Percentiles rank a stretch among this genome's conserved stretches.
Conservation (phyloP, 352 stramenopile genomes). For the Globisporangium cederbergense region DNA sequence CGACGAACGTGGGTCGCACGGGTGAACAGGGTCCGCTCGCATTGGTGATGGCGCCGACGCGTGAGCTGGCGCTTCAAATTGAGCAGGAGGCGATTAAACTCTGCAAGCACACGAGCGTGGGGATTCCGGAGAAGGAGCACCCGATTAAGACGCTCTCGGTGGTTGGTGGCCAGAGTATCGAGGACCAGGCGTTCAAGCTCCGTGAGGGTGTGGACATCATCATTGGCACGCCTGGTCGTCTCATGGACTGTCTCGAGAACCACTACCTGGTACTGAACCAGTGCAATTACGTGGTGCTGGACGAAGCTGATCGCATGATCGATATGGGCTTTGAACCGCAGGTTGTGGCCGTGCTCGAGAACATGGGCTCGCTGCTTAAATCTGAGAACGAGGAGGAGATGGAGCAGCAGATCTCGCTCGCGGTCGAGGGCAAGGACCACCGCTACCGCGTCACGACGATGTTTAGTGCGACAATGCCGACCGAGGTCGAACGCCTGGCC, state of each 20-base stretch:
- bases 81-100: slow-evolving; percentile 94
- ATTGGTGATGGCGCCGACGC: slow-evolving; percentile 98
- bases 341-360: slow-evolving; percentile 95
- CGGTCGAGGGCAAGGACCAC: slow-evolving; percentile 50
- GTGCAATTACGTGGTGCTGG: slow-evolving; percentile 98
- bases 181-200: slow-evolving; percentile 95
- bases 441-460: slow-evolving; percentile 91
- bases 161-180: slow-evolving; percentile 95
- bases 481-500: slow-evolving; percentile 96
- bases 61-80: slow-evolving; percentile 98
- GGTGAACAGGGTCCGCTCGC: slow-evolving; percentile 94
- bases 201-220: slow-evolving; percentile 97
- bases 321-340: slow-evolving; percentile 97
- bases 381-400: slow-evolving; percentile 96
- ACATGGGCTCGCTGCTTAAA: slow-evolving; percentile 96
- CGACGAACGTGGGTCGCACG: slow-evolving; percentile 79
- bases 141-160: slow-evolving; percentile 83
- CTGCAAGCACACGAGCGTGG: slow-evolving; percentile 83
- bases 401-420: slow-evolving; percentile 89
- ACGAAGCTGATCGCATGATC: slow-evolving; percentile 99
- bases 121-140: slow-evolving; percentile 46
- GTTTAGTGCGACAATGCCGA: slow-evolving; percentile 99
- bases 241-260: slow-evolving; percentile 98
- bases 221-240: slow-evolving; percentile 96
- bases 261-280: slow-evolving; percentile 98